phyloP scores from a whole-genome alignment of 2,329 filamentous ascomycete genomes.

The Knoxdaviesia proteae region DNA sequence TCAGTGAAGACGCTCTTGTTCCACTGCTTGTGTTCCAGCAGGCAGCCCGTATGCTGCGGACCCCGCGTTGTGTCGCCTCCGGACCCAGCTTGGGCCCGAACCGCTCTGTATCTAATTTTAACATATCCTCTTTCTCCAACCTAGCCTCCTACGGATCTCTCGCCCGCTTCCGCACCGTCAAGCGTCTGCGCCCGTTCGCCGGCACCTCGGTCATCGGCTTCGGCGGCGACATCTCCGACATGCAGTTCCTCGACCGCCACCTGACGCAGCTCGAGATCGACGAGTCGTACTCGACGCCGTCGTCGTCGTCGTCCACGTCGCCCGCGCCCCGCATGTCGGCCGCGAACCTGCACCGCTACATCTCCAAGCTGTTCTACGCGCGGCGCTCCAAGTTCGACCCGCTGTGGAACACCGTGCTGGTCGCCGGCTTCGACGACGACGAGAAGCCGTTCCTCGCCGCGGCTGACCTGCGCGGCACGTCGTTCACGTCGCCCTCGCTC shows the following conservation, averaged over 20 bases:
- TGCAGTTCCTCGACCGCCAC: slow-evolving; percentile 94
- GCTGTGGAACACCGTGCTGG: slow-evolving; percentile 87
- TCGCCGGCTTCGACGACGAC: slow-evolving; percentile 68
- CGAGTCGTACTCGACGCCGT: slow-evolving; percentile 53
- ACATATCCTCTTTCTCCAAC: neutral
- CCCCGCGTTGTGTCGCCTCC: too few species aligned
- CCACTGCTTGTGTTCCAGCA: neutral
- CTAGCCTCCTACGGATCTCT: slow-evolving; percentile 91
- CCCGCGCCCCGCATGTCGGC: slow-evolving; percentile 45
- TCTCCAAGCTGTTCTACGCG: slow-evolving; percentile 88
- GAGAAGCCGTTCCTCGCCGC: slow-evolving; percentile 74
- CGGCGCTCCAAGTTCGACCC: slow-evolving; percentile 91
- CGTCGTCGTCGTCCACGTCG: slow-evolving; percentile 17
- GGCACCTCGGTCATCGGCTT: slow-evolving; percentile 72
- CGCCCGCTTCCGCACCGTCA: slow-evolving; percentile 89
- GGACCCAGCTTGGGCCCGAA: neutral
- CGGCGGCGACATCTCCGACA: slow-evolving; percentile 92
- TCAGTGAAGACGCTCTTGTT: slow-evolving; percentile 18
- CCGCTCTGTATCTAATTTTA: neutral
- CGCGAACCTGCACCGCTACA: slow-evolving; percentile 89
- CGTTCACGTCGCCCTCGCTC: slow-evolving; percentile 69
- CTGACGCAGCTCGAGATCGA: slow-evolving; percentile 70
- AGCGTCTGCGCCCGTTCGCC: slow-evolving; percentile 81
- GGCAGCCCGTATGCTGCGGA: neutral
- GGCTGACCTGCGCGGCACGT: slow-evolving; percentile 81